Percentiles rank a stretch among this genome's conserved stretches.
Conservation (phyloP, 2,329 filamentous ascomycete genomes). For the Drechslera avenae region DNA sequence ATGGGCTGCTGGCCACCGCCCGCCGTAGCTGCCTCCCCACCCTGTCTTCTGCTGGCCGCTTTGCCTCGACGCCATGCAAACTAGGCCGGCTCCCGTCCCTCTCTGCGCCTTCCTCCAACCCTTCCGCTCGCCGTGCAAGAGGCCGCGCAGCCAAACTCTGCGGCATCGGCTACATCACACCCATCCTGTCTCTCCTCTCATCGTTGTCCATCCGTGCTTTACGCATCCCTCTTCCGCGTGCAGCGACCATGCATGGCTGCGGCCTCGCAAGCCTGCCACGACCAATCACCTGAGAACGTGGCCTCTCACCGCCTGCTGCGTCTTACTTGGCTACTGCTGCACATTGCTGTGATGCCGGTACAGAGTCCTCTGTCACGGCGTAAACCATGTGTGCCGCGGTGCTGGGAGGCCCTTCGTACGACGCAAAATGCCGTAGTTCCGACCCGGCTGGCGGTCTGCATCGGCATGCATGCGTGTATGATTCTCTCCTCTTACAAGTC, state of each 20-base stretch:
- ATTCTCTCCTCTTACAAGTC: not conserved
- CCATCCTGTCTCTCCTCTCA: slow-evolving; percentile 7
- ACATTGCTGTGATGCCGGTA: slow-evolving; percentile 13
- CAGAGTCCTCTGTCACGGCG: slow-evolving; percentile 9
- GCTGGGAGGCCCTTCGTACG: not conserved
- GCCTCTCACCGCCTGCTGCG: slow-evolving; percentile 37
- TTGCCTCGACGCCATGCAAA: slow-evolving; percentile 1
- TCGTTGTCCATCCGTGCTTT: slow-evolving; percentile 15
- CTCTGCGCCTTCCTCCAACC: slow-evolving; percentile 9
- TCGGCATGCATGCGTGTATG: not conserved
- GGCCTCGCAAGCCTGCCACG: slow-evolving; percentile 26
- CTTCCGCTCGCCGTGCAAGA: slow-evolving; percentile 7
- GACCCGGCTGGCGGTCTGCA: not conserved
- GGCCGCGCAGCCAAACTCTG: slow-evolving; percentile 17
- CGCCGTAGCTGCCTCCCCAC: not conserved
- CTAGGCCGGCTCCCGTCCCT: slow-evolving; percentile 17
- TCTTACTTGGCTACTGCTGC: slow-evolving; percentile 20
- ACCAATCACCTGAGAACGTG: slow-evolving; percentile 48
- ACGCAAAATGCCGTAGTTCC: slow-evolving; percentile 5
- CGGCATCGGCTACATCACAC: slow-evolving; percentile 11
- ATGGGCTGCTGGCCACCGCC: slow-evolving; percentile 4
- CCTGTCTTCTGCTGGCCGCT: not conserved
- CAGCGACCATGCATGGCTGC: slow-evolving; percentile 21
- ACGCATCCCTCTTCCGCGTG: slow-evolving; percentile 17
- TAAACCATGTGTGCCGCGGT: slow-evolving; percentile 7